phyloP scores from a whole-genome alignment of 2,329 filamentous ascomycete genomes.

The Colletotrichum lentis region DNA sequence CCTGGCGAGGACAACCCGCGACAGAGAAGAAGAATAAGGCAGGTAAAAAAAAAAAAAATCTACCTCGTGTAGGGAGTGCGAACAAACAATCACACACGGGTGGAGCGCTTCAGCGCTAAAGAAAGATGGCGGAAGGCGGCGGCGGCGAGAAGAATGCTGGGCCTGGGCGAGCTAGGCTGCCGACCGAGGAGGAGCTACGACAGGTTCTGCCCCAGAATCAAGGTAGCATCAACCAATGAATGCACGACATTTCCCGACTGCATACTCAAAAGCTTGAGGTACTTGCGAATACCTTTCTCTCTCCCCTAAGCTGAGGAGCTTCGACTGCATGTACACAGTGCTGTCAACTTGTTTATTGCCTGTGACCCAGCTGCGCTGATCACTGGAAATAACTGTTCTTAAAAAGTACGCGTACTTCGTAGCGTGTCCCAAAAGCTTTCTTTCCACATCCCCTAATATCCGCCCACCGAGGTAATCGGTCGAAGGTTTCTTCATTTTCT shows the following conservation, averaged over 20 bases:
- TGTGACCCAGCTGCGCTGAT: not conserved
- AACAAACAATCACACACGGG: not conserved
- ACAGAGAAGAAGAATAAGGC: not conserved
- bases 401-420: too few relatives aligned
- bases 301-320: not conserved
- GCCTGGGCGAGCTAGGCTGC: not conserved
- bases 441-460: too few relatives aligned
- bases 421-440: too few relatives aligned
- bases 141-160: not conserved
- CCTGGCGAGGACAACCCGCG: slow-evolving; percentile 1
- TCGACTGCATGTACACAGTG: not conserved
- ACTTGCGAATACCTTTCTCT: not conserved
- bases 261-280: not conserved
- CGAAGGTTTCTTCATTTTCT: not conserved
- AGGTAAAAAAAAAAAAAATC: not conserved
- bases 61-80: too few relatives aligned
- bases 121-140: slow-evolving; percentile 1
- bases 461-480: too few relatives aligned
- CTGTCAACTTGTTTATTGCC: not conserved
- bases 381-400: not conserved
- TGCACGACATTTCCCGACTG: not conserved
- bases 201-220: not conserved
- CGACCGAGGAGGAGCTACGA: slow-evolving; percentile 5
- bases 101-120: slow-evolving; percentile 25
- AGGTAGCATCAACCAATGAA: slow-evolving; percentile 8